These are phyloP conservation scores for Botrytis squamosa DNA, from an alignment of 2,329 filamentous ascomycete genomes.

Conservation along the genomic window DNA sequence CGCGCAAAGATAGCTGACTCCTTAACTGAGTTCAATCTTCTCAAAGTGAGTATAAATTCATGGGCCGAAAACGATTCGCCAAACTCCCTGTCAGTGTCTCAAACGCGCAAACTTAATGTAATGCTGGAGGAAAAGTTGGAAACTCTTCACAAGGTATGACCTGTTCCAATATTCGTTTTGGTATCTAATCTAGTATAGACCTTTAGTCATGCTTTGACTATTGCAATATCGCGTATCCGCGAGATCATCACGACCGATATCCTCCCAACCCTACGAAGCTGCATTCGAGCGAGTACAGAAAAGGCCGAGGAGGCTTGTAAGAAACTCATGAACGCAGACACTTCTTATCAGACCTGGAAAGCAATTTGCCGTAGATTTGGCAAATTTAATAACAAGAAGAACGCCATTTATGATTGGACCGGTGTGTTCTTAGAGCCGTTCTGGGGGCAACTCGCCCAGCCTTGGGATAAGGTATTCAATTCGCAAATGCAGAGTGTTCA, in stretches of 20 bases:
- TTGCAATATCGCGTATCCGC: too few species aligned
- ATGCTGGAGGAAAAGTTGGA: neutral
- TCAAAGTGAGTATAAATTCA: neutral
- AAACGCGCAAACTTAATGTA: neutral
- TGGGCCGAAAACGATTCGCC: neutral
- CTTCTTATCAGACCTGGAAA: neutral
- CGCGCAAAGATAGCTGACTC: neutral
- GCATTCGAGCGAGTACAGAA: neutral
- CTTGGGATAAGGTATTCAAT: slow-evolving; percentile 2
- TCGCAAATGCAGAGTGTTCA: neutral
- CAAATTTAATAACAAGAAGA: neutral
- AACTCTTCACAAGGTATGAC: neutral
- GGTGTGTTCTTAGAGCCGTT: neutral
- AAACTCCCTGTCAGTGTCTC: neutral
- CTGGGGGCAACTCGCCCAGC: neutral
- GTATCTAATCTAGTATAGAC: too few species aligned
- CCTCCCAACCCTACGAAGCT: neutral
- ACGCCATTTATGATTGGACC: neutral
- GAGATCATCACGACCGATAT: neutral
- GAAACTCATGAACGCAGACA: neutral
- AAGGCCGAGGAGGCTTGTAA: neutral
- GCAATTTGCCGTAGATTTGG: neutral
- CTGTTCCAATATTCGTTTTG: too few species aligned
- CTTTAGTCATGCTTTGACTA: too few species aligned
- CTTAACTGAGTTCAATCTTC: neutral